Conservation (phyloP, 441 rosid genomes). For the Populus hybrid region DNA sequence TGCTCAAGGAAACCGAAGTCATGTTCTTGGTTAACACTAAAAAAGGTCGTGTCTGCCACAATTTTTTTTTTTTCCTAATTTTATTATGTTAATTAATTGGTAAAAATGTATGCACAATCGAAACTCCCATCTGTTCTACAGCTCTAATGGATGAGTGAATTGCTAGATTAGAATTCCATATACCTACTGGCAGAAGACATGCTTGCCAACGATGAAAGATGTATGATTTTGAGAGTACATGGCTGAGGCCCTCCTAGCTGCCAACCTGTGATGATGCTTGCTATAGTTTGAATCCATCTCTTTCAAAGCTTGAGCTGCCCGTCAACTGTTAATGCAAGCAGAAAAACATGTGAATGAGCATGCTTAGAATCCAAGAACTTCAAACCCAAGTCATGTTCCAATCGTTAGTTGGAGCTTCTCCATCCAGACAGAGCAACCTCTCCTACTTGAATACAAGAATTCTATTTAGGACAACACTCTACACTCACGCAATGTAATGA, state of each 20-base stretch:
- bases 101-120: no score
- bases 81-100: no score
- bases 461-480: background rate
- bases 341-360: background rate
- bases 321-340: background rate
- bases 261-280: background rate
- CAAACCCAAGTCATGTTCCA: slow-evolving; percentile 31
- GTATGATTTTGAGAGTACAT: background rate
- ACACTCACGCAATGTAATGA: background rate
- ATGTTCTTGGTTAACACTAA: no score
- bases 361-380: slow-evolving; percentile 43
- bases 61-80: no score
- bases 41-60: no score
- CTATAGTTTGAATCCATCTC: background rate
- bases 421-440: slow-evolving; percentile 31
- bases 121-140: background rate
- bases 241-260: background rate
- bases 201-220: background rate
- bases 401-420: slow-evolving; percentile 48
- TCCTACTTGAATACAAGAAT: slow-evolving; percentile 20
- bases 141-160: background rate
- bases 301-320: background rate
- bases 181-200: background rate
- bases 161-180: background rate
- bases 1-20: no score